Base-by-base conservation (phyloP, 1,139 yeast genomes). In the Pichia sp. region DNA sequence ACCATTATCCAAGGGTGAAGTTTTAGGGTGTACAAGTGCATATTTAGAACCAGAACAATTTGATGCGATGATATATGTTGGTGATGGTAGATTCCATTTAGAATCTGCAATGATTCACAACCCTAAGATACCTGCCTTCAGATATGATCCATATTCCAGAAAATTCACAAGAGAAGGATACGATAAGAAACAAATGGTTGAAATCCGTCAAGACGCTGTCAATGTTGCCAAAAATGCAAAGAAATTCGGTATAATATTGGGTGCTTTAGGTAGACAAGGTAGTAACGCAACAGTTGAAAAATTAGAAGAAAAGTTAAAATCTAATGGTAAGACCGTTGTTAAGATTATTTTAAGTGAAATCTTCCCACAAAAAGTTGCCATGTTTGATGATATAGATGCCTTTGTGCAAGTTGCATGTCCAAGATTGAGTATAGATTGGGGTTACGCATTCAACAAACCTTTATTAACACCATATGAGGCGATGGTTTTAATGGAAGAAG, bases 361-460 rank as follows among this genome's bases (percentile, higher is more conserved):
- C 12, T 90, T 93, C 67, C 99, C 99, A 0, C 87, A 83, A 47
- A 93, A 93, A 60, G 70, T 93, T 34, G 85, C 97, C n/a, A 85
- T 86, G 83, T 93, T 93, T 68, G 91, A 88, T 58, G 95, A 89
- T 60, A 81, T 93, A 19, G 99, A 93, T 67, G 96, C 91, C 6
- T 93, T 95, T 75, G 86, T 93, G 18, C 99, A 93, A 66, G 96
- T 93, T 4, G 99, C 99, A 0, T 93, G 99, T 64, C 99, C 99
- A 0, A 73, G 99, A 57, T 71, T 93, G 45, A 88, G 96, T 2
- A 93, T 93, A 38, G 99, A 93, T 65, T 93, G 99, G 99, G 99
- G 99, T 1, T 93, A 94, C 64, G 99, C 99, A 0, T 93, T 93
- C 62, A 81, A 83, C 50, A 87, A 86, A 62, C 99, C 99, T 0